These are phyloP conservation scores for Melaleuca quinquenervia DNA, from an alignment of 345 rosid genomes.

Conservation along the genomic window DNA sequence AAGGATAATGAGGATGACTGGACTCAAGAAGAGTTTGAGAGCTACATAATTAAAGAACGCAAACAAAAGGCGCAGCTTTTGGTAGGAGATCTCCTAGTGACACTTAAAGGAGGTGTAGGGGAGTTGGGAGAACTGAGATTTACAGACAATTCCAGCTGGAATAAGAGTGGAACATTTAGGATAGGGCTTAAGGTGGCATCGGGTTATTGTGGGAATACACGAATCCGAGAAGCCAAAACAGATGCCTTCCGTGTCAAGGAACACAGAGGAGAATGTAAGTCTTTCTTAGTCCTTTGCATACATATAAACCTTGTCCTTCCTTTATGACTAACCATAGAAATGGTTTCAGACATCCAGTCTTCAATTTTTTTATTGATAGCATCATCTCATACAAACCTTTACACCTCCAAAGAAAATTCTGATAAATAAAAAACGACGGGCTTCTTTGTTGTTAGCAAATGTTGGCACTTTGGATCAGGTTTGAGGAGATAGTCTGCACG, in stretches of 20 bases:
- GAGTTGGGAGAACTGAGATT: conserved; percentile 79
- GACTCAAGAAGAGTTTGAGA: conserved; percentile 22
- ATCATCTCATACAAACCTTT: background rate
- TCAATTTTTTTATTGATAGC: background rate
- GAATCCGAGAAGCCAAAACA: conserved; percentile 82
- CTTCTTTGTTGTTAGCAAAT: background rate
- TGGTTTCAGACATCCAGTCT: background rate
- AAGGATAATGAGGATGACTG: conserved; percentile 19
- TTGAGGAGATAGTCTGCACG: background rate
- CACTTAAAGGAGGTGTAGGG: conserved; percentile 84
- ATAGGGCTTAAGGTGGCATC: conserved; percentile 64
- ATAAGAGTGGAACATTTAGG: conserved; percentile 87
- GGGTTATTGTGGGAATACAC: conserved; percentile 59
- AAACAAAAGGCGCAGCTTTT: conserved; percentile 82
- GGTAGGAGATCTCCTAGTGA: conserved; percentile 73
- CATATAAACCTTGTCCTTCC: background rate
- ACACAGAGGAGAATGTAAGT: conserved; percentile 88
- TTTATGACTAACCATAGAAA: too few relatives aligned
- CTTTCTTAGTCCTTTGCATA: background rate
- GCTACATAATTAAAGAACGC: conserved; percentile 35
- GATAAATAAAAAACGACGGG: background rate
- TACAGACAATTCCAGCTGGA: conserved; percentile 96
- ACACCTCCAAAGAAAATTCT: too few relatives aligned
- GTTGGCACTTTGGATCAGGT: background rate
- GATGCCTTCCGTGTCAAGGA: conserved; percentile 93